Base-by-base conservation (phyloP, 1,284 basidiomycete species). In the Spongispora temasekensis region DNA sequence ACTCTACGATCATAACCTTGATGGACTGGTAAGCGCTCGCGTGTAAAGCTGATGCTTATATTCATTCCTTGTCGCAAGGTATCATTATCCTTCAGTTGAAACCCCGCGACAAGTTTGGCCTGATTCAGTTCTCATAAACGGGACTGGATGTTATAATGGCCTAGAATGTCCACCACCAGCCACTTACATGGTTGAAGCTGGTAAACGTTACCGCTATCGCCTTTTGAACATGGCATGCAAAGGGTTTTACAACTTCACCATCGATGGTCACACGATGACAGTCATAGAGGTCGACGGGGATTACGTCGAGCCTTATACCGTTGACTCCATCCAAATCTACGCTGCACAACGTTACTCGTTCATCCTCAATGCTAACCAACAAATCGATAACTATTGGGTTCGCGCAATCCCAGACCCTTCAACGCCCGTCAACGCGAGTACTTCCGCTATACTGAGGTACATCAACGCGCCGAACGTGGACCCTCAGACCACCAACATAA, bases 101-200 rank as follows among this genome's bases (percentile, higher is more conserved):
- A 51, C 52, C 42, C 57, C 60, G 59, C 8, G 66, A 58, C 34
- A 57, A 48, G 44, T 64, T 13, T 66, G 69, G 71, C 46, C 46
- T 48, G 46, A 80, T 58, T 72, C 75, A 0, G 76, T 75, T 2
- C 67, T 83, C 17, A 79, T 85, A 67, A 83, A 86, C 59, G 83
- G 84, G 3, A 64, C 68, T 19, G 82, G 82, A 2, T 72, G 78
- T 6, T 81, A 66, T 50, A 42, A 61, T 5, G 31, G 19, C 34
- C 32, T 21, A 64, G 65, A 35, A 75, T 79, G 63, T 50, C 44
- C 52, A 8, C 69, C 81, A 9, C 62, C 72, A 6, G 65, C 77
- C 12, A 66, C 76, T 44, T 70, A 65, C 48, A 72, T 70, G 44
- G 48, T 63, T 21, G 42, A 64, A 28, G 57, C 55, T 8, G 68